Base-by-base conservation (phyloP, 805 yeast genomes). In the Metschnikowia lochheadii region DNA sequence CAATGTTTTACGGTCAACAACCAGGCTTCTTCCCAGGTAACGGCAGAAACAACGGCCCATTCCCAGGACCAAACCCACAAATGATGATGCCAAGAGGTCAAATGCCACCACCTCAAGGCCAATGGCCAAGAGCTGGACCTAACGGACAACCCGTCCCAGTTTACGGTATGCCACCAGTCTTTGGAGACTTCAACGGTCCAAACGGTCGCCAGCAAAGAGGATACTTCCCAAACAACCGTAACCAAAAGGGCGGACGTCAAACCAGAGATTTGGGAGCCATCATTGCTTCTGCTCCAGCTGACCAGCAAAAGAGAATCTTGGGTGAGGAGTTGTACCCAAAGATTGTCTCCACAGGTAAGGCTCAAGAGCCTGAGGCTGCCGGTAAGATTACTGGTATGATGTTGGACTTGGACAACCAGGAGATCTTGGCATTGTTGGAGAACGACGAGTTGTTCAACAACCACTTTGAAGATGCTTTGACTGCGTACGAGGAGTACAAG, bases 381-480 rank as follows among this genome's bases (percentile, higher is more conserved):
- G 96, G 97, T 77, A 92, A 91, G 80, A 89, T 94, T 70, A 94
- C 99, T 60, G 97, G 98, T 79, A 94, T 94, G 98, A 83, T 94
- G 79, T 82, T 94, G 68, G 97, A 91, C 69, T 84, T 92, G 83
- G 95, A 90, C 68, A 88, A 87, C 75, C 83, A 83, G 65, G 97
- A 92, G 77, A 87, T 94, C 63, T 76, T 91, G 66, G 86, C 87
- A 55, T 80, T 92, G 70, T 82, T 89, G 71, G 95, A 89, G 67
- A 94, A 91, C 70, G 96, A 89, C 58, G 90, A 83, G 63, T 81
- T 86, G 62, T 88, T 94, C 79, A 84, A 85, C 77, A 83, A 84
- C 71, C 96, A 90, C 72, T 89, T 92, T 68, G 86, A 85, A 64
- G 98, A 92, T 73, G 99, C 99, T 61, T 82, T 85, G 63, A 82